Evolutionary conservation across 2,329 filamentous ascomycete species (phyloP).

Genomic region (Tolypocladium inflatum): DNA sequence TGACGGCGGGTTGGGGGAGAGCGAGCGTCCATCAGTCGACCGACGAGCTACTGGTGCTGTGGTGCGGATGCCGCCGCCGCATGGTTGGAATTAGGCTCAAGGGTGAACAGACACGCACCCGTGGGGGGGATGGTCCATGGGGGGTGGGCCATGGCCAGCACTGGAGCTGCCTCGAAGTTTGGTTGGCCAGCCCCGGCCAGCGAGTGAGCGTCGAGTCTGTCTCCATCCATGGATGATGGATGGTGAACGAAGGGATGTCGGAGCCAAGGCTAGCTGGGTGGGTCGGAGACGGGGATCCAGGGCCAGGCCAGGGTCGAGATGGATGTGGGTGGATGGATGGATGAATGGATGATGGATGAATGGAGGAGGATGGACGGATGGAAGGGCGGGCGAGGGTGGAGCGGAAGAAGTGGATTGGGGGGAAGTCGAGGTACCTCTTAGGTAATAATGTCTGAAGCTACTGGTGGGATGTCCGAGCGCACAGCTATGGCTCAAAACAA

Average conservation of each 20-base stretch:
- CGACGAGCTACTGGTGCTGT: neutral
- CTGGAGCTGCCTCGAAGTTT: neutral
- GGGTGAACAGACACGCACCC: neutral
- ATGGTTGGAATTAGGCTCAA: neutral
- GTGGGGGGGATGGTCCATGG: neutral
- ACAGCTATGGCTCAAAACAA: no score
- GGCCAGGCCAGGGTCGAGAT: no score
- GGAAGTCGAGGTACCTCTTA: no score
- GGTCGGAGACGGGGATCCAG: neutral
- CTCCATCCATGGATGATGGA: no score
- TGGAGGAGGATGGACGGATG: no score
- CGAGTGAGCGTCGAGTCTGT: no score
- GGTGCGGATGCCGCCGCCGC: neutral
- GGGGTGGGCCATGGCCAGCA: neutral
- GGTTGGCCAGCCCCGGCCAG: neutral
- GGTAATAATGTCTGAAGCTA: no score
- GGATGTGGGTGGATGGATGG: no score
- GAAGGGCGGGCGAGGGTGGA: no score
- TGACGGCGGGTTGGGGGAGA: neutral
- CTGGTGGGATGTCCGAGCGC: no score
- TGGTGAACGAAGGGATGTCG: neutral
- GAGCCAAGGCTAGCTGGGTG: neutral
- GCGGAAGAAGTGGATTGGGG: no score
- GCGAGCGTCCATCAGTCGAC: neutral
- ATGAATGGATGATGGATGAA: no score